A percentile compares a stretch with the other conserved stretches of the same genome.
Conservation (phyloP, 768 basidiomycete genomes). For the Russula olivacea region DNA sequence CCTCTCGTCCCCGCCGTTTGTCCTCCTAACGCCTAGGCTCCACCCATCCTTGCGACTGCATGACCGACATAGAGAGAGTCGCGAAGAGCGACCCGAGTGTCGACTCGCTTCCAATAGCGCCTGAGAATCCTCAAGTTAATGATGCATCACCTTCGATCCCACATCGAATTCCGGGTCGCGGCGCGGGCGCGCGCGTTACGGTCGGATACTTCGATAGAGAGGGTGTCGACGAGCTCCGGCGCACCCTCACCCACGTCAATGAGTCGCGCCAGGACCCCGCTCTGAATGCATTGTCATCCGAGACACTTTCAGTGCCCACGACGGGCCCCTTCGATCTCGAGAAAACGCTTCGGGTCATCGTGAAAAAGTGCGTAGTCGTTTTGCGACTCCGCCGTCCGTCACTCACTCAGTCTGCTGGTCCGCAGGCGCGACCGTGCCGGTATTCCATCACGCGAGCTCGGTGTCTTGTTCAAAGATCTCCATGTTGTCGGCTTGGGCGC, state of each 20-base stretch:
- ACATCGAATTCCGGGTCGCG: neutral
- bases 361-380: constrained; percentile 24
- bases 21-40: neutral
- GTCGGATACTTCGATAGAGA: constrained; percentile 50
- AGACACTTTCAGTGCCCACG: constrained; percentile 23
- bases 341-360: constrained; percentile 27
- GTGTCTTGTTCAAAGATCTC: constrained; percentile 54
- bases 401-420: neutral
- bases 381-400: neutral
- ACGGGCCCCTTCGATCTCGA: constrained; percentile 32
- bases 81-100: neutral
- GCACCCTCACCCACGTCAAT: constrained; percentile 32
- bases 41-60: neutral
- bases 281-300: constrained; percentile 17
- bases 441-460: constrained; percentile 51
- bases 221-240: constrained; percentile 41
- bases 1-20: neutral
- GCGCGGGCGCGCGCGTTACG: constrained; percentile 30
- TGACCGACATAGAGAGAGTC: constrained; percentile 9
- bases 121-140: neutral
- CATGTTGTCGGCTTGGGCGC: constrained; percentile 55
- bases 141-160: neutral
- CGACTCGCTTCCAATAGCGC: constrained; percentile 10
- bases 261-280: neutral
- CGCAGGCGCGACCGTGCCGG: constrained; percentile 43